These are phyloP conservation scores for Pleomassaria siparia DNA, from an alignment of 2,329 filamentous ascomycete species.

Conservation along the genomic window DNA sequence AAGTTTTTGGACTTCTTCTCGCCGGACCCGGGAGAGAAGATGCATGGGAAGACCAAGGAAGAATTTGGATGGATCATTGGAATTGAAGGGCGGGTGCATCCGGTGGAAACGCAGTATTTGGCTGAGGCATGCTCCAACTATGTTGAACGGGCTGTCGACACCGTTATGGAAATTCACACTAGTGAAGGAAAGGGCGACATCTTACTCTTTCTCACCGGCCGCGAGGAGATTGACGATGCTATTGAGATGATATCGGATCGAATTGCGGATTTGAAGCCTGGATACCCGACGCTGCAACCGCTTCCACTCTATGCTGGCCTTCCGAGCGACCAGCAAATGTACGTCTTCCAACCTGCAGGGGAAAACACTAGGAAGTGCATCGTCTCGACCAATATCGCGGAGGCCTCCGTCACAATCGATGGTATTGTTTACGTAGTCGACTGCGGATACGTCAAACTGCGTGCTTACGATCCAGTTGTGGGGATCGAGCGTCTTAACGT, in stretches of 20 bases:
- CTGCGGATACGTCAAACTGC: conserved; percentile 85
- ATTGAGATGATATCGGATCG: conserved; percentile 79
- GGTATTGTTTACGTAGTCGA: conserved; percentile 91
- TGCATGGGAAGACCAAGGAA: conserved; percentile 42
- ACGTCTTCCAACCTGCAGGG: conserved; percentile 82
- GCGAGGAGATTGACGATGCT: conserved; percentile 85
- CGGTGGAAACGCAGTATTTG: conserved; percentile 83
- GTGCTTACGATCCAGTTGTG: conserved; percentile 79
- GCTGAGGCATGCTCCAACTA: conserved; percentile 82
- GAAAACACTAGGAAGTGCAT: conserved; percentile 88
- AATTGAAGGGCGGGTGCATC: conserved; percentile 83
- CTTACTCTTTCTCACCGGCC: conserved; percentile 85
- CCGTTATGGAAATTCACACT: conserved; percentile 83
- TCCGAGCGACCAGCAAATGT: conserved; percentile 89
- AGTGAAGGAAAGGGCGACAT: conserved; percentile 83
- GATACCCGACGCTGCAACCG: conserved; percentile 63
- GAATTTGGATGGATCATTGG: conserved; percentile 70
- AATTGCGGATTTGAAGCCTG: conserved; percentile 62
- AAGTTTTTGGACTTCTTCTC: conserved; percentile 80
- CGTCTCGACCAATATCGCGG: conserved; percentile 92
- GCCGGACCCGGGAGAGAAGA: conserved; percentile 45
- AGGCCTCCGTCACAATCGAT: conserved; percentile 91
- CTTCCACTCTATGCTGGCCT: conserved; percentile 88
- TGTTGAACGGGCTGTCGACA: conserved; percentile 76
- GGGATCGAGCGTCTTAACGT: conserved; percentile 86